Percentiles rank a stretch among this genome's conserved stretches.
These are phyloP conservation scores for Lipomyces anomalus DNA, from an alignment of 805 yeast species.

Conservation along the genomic window DNA sequence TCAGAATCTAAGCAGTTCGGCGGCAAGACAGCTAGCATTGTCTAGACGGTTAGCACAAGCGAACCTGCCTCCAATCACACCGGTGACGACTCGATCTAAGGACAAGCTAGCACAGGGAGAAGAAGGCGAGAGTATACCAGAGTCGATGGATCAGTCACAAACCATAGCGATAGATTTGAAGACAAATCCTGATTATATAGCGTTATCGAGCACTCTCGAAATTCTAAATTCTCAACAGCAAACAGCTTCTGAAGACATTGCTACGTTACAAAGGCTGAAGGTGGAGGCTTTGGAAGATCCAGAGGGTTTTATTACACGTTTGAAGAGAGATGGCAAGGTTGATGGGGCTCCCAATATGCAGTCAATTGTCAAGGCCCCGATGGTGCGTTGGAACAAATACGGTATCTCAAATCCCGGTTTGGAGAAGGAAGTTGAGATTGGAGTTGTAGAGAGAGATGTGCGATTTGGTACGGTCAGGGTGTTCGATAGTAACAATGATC, in stretches of 20 bases:
- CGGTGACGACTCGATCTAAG: conserved; percentile 22
- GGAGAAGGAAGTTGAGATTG: conserved; percentile 26
- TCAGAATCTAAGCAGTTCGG: not conserved
- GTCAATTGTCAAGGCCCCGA: conserved; percentile 29
- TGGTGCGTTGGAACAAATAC: conserved; percentile 32
- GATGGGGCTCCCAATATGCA: conserved; percentile 28
- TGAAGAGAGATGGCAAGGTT: conserved; percentile 15
- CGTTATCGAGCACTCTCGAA: conserved; percentile 29
- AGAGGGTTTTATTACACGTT: conserved; percentile 21
- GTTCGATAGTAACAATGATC: conserved; percentile 2
- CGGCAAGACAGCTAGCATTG: conserved; percentile 4
- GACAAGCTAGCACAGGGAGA: conserved; percentile 3
- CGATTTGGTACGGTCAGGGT: conserved; percentile 26
- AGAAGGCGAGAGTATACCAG: conserved; percentile 10
- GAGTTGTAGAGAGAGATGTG: conserved; percentile 26
- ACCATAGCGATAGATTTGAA: conserved; percentile 18
- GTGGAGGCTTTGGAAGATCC: conserved; percentile 30
- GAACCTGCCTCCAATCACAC: conserved; percentile 24
- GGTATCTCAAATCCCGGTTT: conserved; percentile 29
- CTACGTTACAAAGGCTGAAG: conserved; percentile 24
- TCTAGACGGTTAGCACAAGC: conserved; percentile 22
- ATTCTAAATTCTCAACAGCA: conserved; percentile 27
- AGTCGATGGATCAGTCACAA: no score
- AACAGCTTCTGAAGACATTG: conserved; percentile 27
- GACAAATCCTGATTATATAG: conserved; percentile 31